Percentiles rank a stretch among this genome's conserved stretches.
Conservation (phyloP, 306 rosid genomes). For the Elaeagnus macrophylla region DNA sequence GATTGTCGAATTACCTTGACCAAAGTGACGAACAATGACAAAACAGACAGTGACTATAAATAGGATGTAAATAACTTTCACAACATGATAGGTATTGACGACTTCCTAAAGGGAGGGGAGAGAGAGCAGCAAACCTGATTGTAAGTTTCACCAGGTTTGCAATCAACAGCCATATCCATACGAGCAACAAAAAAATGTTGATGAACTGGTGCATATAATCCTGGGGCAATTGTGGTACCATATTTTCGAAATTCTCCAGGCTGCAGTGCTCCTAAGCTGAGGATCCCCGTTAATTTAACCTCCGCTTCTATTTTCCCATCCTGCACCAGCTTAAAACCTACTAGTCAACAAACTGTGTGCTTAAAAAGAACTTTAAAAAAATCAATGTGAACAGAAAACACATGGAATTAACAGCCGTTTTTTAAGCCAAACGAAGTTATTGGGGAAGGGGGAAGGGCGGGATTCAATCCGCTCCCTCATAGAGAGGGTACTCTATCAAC, state of each 20-base stretch:
- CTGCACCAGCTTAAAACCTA: conserved; percentile 29
- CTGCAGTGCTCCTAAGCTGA: conserved; percentile 81
- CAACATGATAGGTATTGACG: background rate
- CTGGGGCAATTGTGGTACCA: conserved; percentile 87
- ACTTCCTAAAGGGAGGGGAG: background rate
- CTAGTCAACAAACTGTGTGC: conserved; percentile 13
- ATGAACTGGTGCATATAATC: conserved; percentile 77
- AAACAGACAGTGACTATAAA: no score
- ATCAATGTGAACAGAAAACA: background rate
- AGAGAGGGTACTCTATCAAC: no score
- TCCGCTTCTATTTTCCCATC: conserved; percentile 92
- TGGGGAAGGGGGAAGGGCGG: no score
- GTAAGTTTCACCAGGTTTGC: conserved; percentile 84
- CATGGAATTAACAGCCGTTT: no score
- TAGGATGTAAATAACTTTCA: no score
- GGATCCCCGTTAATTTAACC: conserved; percentile 74
- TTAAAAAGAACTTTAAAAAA: background rate
- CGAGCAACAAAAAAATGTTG: conserved; percentile 89
- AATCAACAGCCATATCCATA: conserved; percentile 94
- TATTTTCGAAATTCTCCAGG: conserved; percentile 82
- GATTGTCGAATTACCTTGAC: no score
- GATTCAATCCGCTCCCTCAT: no score
- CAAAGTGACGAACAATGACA: no score
- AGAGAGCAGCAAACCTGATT: conserved; percentile 55
- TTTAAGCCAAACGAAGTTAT: no score